Evolutionary conservation across 2,329 filamentous ascomycete genomes (phyloP).

Genomic region (Talaromyces islandicus): DNA sequence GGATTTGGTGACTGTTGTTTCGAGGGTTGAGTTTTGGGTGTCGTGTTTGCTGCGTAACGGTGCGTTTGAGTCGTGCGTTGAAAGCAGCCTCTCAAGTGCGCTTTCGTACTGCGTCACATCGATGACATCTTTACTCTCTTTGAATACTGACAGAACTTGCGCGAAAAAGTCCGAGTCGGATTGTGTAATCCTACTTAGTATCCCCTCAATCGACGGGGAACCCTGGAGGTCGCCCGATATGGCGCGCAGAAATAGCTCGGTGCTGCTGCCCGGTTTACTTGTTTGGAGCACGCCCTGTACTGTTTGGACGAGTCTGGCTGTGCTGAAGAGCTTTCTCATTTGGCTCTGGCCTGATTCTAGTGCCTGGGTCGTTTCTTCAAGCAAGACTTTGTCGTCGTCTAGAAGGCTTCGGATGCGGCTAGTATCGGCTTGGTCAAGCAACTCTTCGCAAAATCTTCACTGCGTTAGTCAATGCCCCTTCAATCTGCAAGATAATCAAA

Average conservation of each 20-base stretch:
- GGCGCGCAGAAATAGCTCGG: conserved; percentile 34
- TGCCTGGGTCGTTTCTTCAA: conserved; percentile 33
- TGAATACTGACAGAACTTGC: conserved; percentile 34
- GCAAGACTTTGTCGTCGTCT: conserved; percentile 44
- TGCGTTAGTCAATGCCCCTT: not conserved
- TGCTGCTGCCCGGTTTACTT: conserved; percentile 21
- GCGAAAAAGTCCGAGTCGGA: conserved; percentile 46
- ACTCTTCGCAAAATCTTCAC: conserved; percentile 34
- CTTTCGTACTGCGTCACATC: conserved; percentile 39
- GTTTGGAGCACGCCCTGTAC: conserved; percentile 24
- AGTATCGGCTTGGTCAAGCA: conserved; percentile 31
- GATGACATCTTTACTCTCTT: conserved; percentile 25
- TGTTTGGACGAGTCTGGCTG: conserved; percentile 22
- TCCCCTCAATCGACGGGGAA: conserved; percentile 47
- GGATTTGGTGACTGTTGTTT: conserved; percentile 55
- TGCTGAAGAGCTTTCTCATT: conserved; percentile 32
- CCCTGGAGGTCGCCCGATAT: conserved; percentile 48
- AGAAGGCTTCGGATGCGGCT: conserved; percentile 41
- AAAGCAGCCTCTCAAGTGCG: conserved; percentile 44
- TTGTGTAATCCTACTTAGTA: conserved; percentile 48
- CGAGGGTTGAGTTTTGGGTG: conserved; percentile 52
- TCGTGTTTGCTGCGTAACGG: conserved; percentile 69
- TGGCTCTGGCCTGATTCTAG: conserved; percentile 35
- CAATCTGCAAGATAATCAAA: not conserved
- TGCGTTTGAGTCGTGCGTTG: conserved; percentile 38